phyloP scores from a whole-genome alignment of 768 basidiomycete species.

The Boletus bicolor region DNA sequence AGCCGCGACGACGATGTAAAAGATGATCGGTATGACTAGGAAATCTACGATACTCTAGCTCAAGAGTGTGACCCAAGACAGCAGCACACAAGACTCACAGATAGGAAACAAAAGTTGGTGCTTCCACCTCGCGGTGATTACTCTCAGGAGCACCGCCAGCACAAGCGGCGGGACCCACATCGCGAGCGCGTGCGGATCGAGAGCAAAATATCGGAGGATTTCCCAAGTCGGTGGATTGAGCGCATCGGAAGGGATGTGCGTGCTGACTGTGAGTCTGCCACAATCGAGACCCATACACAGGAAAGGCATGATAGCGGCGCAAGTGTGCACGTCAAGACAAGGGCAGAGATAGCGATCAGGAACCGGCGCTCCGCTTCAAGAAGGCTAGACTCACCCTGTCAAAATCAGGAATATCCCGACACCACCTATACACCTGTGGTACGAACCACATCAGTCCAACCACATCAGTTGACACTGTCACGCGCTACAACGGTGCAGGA shows the following conservation, averaged over 20 bases:
- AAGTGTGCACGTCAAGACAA: not conserved
- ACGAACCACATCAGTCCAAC: not conserved
- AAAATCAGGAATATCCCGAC: constrained; percentile 90
- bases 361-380: not conserved
- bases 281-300: not conserved
- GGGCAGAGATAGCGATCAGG: not conserved
- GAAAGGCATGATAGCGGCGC: not conserved
- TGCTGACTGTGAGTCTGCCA: constrained; percentile 74
- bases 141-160: constrained; percentile 71
- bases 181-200: constrained; percentile 55
- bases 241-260: constrained; percentile 76
- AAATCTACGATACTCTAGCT: constrained; percentile 51
- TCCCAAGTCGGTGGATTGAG: constrained; percentile 60
- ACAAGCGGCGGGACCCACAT: constrained; percentile 80
- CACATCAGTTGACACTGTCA: not conserved
- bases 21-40: constrained; percentile 71
- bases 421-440: constrained; percentile 79
- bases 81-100: constrained; percentile 46
- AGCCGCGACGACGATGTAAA: constrained; percentile 75
- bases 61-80: not conserved
- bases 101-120: constrained; percentile 92
- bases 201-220: constrained; percentile 66
- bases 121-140: constrained; percentile 75
- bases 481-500: not conserved
- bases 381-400: constrained; percentile 60